Percentiles rank a stretch among this genome's conserved stretches.
These are phyloP conservation scores for Crinitomyces ghanaensis DNA, from an alignment of 805 yeast species.

Conservation along the genomic window DNA sequence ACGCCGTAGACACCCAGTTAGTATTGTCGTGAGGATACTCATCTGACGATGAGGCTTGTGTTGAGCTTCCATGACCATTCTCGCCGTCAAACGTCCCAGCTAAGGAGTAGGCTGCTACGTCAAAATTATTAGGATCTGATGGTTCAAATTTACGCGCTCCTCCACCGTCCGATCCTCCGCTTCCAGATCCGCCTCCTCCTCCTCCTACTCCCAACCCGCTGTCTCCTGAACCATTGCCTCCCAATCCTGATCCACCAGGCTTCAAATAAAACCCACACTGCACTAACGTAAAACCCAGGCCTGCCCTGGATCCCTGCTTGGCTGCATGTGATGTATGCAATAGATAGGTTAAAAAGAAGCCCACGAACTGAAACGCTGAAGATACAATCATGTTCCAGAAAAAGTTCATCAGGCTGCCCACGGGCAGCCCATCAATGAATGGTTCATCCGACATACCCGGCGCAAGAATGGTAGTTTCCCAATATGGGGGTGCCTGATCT, in stretches of 20 bases:
- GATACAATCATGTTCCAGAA: slow-evolving; percentile 85
- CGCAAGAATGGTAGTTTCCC: slow-evolving; percentile 80
- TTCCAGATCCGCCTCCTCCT: neutral
- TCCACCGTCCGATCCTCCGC: too few species aligned
- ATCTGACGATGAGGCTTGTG: neutral
- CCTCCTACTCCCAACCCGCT: neutral
- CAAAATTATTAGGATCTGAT: slow-evolving; percentile 46
- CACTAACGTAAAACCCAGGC: slow-evolving; percentile 75
- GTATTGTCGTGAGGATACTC: slow-evolving; percentile 8
- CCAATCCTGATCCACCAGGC: slow-evolving; percentile 5
- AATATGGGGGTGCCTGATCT: slow-evolving; percentile 90
- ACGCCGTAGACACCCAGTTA: slow-evolving; percentile 43
- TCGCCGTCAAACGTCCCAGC: too few species aligned
- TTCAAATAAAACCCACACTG: slow-evolving; percentile 52
- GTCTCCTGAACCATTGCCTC: neutral
- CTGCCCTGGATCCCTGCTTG: slow-evolving; percentile 87
- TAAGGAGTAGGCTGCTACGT: slow-evolving; percentile 26
- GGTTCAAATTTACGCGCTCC: slow-evolving; percentile 48
- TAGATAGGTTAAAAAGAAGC: slow-evolving; percentile 80
- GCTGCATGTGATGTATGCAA: slow-evolving; percentile 96
- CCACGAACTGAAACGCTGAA: slow-evolving; percentile 86
- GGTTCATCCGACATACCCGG: slow-evolving; percentile 76
- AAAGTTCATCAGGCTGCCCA: slow-evolving; percentile 80
- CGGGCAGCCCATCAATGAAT: slow-evolving; percentile 90
- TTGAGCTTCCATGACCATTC: too few species aligned